Evolutionary conservation across 768 basidiomycete genomes (phyloP), one percentile per base, ranked within the genome.

Genomic region (Phallus indusiatus): DNA sequence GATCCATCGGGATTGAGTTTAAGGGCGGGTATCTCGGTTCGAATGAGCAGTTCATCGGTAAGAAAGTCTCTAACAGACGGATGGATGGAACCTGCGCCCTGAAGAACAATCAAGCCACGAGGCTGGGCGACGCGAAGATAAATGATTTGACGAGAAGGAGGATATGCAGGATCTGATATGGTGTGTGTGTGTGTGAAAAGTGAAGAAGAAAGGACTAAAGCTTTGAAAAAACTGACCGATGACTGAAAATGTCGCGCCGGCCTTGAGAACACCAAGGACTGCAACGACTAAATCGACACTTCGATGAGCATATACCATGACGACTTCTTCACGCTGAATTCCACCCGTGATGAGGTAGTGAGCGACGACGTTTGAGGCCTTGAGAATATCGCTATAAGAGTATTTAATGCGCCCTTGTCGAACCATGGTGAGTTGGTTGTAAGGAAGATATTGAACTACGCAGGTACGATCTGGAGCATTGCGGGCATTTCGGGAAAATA

Each of bases 221-320:
- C 48, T 21, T 55, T 55, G 54, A 58, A 24, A 20, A 18, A 52
- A 48, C 85, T 63, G 51, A 94, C 93, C 94, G 50, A 98, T 95
- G 61, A 99, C 96, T 50, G 90, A 94, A 74, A 99, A 97, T 3
- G 90, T 94, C 0, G 90, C 95, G 24, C 96, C 96, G 2, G 89
- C 91, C 73, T 97, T 97, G 62, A 98, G 78, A 36, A 94, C 85
- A 21, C 91, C 96, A 87, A 99, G 90, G 8, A 98, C 93, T 5
- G 95, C 94, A 2, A 98, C 89, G 1, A 96, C 90, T 55, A 99
- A 85, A 70, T 99, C 95, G 51, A 97, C 94, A 64, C 90, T 92
- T 35, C 96, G 83, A 67, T 96, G 86, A 1, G 95, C 95, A 67
- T 98, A 99, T 18, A 99, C 88, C 86, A 95, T 97, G 55, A 98